Conservation (phyloP, 106 monocot species). For the Cymbidium sinense region DNA sequence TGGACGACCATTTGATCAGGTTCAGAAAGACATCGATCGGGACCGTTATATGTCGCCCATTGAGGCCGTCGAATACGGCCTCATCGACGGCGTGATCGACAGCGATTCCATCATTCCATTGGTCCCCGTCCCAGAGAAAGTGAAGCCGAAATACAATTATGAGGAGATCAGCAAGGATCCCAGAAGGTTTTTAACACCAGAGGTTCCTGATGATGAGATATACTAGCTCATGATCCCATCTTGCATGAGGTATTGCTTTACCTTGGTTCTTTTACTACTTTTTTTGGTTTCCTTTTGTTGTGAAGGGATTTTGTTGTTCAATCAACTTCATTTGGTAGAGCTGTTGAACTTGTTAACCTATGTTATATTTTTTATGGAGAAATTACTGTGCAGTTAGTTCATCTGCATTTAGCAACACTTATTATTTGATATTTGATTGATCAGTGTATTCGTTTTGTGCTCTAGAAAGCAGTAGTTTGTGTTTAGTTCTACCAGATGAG, state of each 20-base stretch:
- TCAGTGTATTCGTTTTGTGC: too few relatives aligned
- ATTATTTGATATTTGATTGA: too few relatives aligned
- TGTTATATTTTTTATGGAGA: background rate
- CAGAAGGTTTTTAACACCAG: conserved; percentile 64
- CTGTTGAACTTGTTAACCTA: background rate
- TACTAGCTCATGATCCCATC: conserved; percentile 30
- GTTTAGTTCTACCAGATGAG: too few relatives aligned
- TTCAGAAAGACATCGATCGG: conserved; percentile 84
- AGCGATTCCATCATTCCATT: conserved; percentile 64
- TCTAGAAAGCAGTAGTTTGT: too few relatives aligned
- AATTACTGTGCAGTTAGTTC: background rate
- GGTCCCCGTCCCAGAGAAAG: conserved; percentile 51
- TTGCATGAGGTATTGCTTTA: background rate
- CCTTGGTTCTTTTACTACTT: background rate
- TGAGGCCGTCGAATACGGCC: conserved; percentile 89
- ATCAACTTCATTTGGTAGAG: background rate
- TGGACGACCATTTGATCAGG: conserved; percentile 68
- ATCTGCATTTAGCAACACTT: too few relatives aligned
- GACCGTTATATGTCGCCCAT: conserved; percentile 86
- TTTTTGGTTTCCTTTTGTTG: background rate
- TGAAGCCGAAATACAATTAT: conserved; percentile 55
- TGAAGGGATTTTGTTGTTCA: background rate
- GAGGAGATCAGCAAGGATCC: conserved; percentile 72
- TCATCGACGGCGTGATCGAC: conserved; percentile 85
- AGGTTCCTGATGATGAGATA: conserved; percentile 94